These are phyloP conservation scores for Canna indica DNA, from an alignment of 176 grass and related monocot species.

Conservation along the genomic window DNA sequence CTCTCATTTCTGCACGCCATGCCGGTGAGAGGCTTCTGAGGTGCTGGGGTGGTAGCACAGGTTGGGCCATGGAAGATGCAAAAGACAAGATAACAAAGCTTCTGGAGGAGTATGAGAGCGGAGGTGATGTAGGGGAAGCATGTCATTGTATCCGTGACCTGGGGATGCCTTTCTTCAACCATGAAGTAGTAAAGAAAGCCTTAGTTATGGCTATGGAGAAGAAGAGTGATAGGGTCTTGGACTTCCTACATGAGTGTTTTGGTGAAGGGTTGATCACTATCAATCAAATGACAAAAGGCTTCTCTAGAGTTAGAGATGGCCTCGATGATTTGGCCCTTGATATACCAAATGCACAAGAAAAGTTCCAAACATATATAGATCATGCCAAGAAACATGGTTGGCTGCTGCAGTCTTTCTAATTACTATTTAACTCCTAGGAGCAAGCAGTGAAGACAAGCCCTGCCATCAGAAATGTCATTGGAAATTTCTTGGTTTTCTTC, in stretches of 20 bases:
- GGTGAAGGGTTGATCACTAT: slow-evolving; percentile 84
- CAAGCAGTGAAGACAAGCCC: background rate
- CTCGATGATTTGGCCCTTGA: slow-evolving; percentile 93
- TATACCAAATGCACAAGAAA: slow-evolving; percentile 74
- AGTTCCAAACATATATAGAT: slow-evolving; percentile 51
- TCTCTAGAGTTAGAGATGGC: slow-evolving; percentile 68
- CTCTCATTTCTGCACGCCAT: slow-evolving; percentile 64
- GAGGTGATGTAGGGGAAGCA: slow-evolving; percentile 83
- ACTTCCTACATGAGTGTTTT: slow-evolving; percentile 68
- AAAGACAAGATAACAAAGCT: slow-evolving; percentile 92
- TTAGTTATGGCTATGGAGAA: slow-evolving; percentile 89
- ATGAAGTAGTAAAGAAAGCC: slow-evolving; percentile 92
- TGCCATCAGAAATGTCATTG: too few species aligned
- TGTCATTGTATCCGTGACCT: slow-evolving; percentile 85
- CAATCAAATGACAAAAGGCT: slow-evolving; percentile 94
- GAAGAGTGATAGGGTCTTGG: slow-evolving; percentile 49
- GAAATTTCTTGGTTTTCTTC: too few species aligned
- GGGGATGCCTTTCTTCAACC: slow-evolving; percentile 87
- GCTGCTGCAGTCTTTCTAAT: slow-evolving; percentile 41
- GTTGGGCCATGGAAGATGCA: slow-evolving; percentile 72
- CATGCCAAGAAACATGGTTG: slow-evolving; percentile 56
- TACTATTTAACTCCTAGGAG: background rate
- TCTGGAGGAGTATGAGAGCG: slow-evolving; percentile 79
- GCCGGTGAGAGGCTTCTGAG: slow-evolving; percentile 93
- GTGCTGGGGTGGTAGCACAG: slow-evolving; percentile 85